Base-by-base conservation (phyloP, 345 rosid species). In the Eucalyptus erythrocorys region DNA sequence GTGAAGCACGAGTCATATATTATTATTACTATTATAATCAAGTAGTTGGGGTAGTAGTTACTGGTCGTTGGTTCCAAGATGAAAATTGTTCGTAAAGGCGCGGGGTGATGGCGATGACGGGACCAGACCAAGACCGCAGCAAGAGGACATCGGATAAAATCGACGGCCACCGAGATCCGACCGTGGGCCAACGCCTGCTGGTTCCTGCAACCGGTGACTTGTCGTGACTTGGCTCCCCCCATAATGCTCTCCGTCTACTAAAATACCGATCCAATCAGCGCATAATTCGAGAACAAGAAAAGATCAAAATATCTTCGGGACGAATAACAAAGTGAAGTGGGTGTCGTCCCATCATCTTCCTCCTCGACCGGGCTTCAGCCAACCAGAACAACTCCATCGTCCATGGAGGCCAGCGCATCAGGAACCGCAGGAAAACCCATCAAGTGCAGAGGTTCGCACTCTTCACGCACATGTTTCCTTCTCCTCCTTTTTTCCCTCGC, bases 391-490 rank as follows among this genome's bases (percentile, higher is more conserved):
- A 26, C 68, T 24, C 49, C 55, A 26, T 84, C 87, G 64, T 32
- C 87, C 57, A 90, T 86, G 93, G 91, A 89, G 24, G 55, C 43
- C 80, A 45, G 19, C 37, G 55, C 47, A 45, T 90, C 91, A 4
- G 51, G 42, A 86, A 89, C 92, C 48, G 85, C 92, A 61, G 95
- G 93, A 32, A 92, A 92, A 87, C 86, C 91, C 68, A 93, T 96
- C 61, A 87, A 87, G 94, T 94, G 97, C 96, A 94, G 91, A 96
- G 96, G 95, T 92, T 82, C 13, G 32, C 6, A 13, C 37, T 50
- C 37, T 68, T 21, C 37, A n/a, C 30, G 12, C 88, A 2, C 13
- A 12, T 21, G 45, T 30, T 40, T 64, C 32, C 27, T 76, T 51
- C n/a, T n/a, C n/a, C n/a, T 47, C 40, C 27, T 32, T 7, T 30